Percentiles rank a stretch among this genome's conserved stretches.
These are phyloP conservation scores for Myriosclerotinia scirpicola DNA, from an alignment of 2,329 filamentous ascomycete species.

Conservation along the genomic window DNA sequence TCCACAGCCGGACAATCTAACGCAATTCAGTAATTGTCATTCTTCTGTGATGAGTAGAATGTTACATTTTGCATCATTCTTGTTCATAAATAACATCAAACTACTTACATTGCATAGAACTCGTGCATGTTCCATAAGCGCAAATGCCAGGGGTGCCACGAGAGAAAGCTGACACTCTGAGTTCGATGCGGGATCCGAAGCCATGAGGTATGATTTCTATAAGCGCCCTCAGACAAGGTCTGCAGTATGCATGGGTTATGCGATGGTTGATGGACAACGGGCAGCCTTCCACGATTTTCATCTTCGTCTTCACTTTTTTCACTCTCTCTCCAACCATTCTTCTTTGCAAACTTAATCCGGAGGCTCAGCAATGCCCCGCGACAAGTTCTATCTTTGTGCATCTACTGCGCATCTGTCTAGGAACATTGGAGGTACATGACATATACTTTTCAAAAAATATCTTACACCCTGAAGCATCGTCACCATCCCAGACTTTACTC, in stretches of 20 bases:
- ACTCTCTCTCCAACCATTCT: constrained; percentile 27
- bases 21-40: constrained; percentile 10
- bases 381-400: constrained; percentile 40
- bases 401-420: constrained; percentile 34
- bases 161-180: constrained; percentile 23
- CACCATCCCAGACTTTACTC: constrained; percentile 27
- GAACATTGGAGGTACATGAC: constrained; percentile 32
- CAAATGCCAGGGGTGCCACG: constrained; percentile 25
- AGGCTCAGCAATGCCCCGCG: constrained; percentile 39
- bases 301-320: constrained; percentile 16
- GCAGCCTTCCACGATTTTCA: constrained; percentile 18
- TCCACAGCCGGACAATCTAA: constrained; percentile 20
- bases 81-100: constrained; percentile 24
- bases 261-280: constrained; percentile 22
- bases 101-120: constrained; percentile 16
- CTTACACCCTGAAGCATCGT: constrained; percentile 21
- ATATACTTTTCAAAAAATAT: constrained; percentile 31
- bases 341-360: constrained; percentile 32
- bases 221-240: constrained; percentile 26
- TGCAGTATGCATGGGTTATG: constrained; percentile 22
- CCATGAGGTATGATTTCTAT: constrained; percentile 23
- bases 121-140: constrained; percentile 22
- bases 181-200: constrained; percentile 22
- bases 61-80: constrained; percentile 22
- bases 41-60: constrained; percentile 16